Evolutionary conservation across 2,329 filamentous ascomycete genomes (phyloP).

Genomic region (Epichloe aotearoae): DNA sequence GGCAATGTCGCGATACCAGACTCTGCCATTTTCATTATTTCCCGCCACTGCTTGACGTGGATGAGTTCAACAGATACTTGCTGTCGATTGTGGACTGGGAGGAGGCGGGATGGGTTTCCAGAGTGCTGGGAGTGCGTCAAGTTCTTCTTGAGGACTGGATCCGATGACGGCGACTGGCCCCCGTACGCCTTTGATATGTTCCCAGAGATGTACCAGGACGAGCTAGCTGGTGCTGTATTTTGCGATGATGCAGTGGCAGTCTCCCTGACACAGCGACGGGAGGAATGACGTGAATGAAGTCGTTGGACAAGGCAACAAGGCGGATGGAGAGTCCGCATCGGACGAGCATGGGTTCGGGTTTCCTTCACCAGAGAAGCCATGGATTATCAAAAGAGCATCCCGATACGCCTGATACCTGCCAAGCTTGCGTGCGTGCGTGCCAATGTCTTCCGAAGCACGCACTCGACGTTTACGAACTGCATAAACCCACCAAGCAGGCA

Average conservation of each 20-base stretch:
- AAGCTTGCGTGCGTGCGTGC: too few species aligned
- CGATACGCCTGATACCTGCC: too few species aligned
- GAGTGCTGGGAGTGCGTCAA: conserved; percentile 4
- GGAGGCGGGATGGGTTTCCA: conserved; percentile 1
- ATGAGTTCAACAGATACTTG: background rate
- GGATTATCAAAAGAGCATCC: too few species aligned
- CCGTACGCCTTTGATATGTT: background rate
- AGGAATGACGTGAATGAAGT: too few species aligned
- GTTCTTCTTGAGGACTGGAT: background rate
- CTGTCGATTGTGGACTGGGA: conserved; percentile 1
- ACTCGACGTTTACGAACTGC: background rate
- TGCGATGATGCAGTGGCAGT: background rate
- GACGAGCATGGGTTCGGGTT: too few species aligned
- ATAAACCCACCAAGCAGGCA: background rate
- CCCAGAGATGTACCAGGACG: background rate
- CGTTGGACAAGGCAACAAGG: too few species aligned
- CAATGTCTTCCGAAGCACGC: too few species aligned
- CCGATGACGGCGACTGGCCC: background rate
- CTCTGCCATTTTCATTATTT: background rate
- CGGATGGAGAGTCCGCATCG: too few species aligned
- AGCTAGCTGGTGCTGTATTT: background rate
- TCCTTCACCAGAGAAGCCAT: too few species aligned
- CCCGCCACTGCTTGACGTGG: background rate
- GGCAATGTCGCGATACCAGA: background rate
- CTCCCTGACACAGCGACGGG: background rate